Evolutionary conservation across 1,284 basidiomycete species (phyloP).

Genomic region (Mrakiaceae sp.): DNA sequence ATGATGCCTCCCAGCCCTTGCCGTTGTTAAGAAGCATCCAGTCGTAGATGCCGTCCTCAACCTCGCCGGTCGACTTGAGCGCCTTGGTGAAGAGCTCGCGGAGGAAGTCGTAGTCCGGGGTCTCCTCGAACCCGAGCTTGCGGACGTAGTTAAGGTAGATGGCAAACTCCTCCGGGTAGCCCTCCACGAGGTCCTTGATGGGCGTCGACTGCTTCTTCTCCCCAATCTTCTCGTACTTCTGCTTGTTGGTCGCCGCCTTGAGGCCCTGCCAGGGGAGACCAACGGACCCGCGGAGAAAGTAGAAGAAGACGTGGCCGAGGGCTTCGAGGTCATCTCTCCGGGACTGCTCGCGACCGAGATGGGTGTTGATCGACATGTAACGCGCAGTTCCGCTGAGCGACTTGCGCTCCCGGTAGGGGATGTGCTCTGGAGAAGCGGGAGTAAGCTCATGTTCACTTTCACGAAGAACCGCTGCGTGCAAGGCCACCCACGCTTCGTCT

Average conservation of each 20-base stretch:
- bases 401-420: constrained; percentile 91
- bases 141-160: constrained; percentile 97
- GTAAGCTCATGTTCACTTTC: background rate
- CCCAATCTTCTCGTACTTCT: constrained; percentile 98
- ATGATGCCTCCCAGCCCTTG: constrained; percentile 84
- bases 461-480: background rate
- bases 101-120: constrained; percentile 91
- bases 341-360: constrained; percentile 89
- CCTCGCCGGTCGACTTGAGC: constrained; percentile 73
- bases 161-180: constrained; percentile 73
- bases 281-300: constrained; percentile 66
- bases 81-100: constrained; percentile 85
- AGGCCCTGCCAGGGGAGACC: constrained; percentile 92
- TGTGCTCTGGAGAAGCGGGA: constrained; percentile 46
- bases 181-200: constrained; percentile 86
- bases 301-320: constrained; percentile 95
- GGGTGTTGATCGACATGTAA: constrained; percentile 97
- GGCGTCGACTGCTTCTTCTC: constrained; percentile 90
- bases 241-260: constrained; percentile 93
- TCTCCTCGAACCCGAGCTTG: constrained; percentile 90
- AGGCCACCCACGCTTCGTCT: constrained; percentile 42
- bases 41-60: constrained; percentile 80
- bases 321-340: constrained; percentile 89
- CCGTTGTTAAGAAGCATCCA: constrained; percentile 85
- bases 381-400: constrained; percentile 78